Percentiles rank a stretch among this genome's conserved stretches.
These are phyloP conservation scores for Pseudoscleropodium purum DNA, from an alignment of 225 moss, liverwort and hornwort species.

Conservation along the genomic window DNA sequence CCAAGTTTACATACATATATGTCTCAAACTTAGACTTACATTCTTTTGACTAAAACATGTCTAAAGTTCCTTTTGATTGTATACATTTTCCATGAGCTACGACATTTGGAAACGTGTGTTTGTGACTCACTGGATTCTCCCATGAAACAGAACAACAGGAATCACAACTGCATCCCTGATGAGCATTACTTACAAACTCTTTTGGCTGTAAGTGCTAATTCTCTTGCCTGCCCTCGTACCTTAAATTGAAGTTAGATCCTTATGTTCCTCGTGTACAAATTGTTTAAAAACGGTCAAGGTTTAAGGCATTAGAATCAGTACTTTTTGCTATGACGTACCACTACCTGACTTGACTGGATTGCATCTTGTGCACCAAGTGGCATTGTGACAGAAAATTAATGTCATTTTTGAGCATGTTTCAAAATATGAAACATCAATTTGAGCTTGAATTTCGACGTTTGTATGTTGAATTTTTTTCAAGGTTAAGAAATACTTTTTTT, in stretches of 20 bases:
- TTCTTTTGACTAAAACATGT: background rate
- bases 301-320: background rate
- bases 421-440: background rate
- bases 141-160: background rate
- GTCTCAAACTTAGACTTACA: background rate
- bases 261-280: background rate
- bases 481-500: background rate
- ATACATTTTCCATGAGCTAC: background rate
- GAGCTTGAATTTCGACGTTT: background rate
- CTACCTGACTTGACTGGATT: background rate
- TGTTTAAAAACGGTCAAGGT: background rate
- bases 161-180: slow-evolving; percentile 93
- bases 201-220: slow-evolving; percentile 55
- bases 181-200: slow-evolving; percentile 95
- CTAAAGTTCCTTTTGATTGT: background rate
- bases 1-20: background rate
- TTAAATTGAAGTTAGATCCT: background rate
- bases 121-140: background rate
- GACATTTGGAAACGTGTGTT: background rate
- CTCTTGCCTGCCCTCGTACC: background rate
- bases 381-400: background rate
- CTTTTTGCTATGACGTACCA: no score
- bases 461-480: background rate
- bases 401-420: background rate
- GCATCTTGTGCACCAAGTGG: background rate